phyloP scores from a whole-genome alignment of 495 filamentous ascomycete species.

The Emericellopsis terricola region DNA sequence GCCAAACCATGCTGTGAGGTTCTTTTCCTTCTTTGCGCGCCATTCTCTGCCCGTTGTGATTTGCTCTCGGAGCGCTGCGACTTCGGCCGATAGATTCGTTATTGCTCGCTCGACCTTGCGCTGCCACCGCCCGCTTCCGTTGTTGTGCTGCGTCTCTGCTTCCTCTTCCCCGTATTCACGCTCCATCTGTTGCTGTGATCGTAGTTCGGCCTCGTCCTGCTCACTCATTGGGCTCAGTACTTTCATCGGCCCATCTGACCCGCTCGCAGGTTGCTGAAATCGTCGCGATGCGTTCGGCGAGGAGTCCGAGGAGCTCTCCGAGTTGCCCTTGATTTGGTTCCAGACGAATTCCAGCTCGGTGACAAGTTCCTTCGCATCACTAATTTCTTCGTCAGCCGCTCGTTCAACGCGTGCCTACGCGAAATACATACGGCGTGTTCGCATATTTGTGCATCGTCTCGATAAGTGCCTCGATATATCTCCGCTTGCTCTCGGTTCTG shows the following conservation, averaged over 20 bases:
- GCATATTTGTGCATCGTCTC: conserved; percentile 94
- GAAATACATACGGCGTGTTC: conserved; percentile 41
- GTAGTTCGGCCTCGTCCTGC: conserved; percentile 46
- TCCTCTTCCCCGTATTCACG: conserved; percentile 20
- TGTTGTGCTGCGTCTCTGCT: conserved; percentile 16
- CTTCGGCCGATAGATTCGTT: conserved; percentile 77
- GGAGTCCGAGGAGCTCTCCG: conserved; percentile 36
- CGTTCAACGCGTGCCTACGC: not conserved
- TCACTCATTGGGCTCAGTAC: conserved; percentile 69
- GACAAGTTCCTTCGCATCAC: conserved; percentile 71
- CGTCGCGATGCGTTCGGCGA: conserved; percentile 26
- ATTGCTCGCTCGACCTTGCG: conserved; percentile 73
- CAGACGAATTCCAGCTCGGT: conserved; percentile 95
- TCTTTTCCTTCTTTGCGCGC: conserved; percentile 31
- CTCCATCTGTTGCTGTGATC: conserved; percentile 17
- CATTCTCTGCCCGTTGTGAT: conserved; percentile 50
- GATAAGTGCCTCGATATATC: conserved; percentile 83
- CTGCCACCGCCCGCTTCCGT: conserved; percentile 45
- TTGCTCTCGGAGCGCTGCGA: conserved; percentile 85
- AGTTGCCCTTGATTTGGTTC: conserved; percentile 88
- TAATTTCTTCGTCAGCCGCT: conserved; percentile 6
- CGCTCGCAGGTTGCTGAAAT: conserved; percentile 25
- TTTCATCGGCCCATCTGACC: conserved; percentile 38
- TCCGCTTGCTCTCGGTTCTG: conserved; percentile 83
- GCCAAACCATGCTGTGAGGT: conserved; percentile 47